Base-by-base conservation (phyloP, 2,329 filamentous ascomycete species). In the Fusarium anthophilum region DNA sequence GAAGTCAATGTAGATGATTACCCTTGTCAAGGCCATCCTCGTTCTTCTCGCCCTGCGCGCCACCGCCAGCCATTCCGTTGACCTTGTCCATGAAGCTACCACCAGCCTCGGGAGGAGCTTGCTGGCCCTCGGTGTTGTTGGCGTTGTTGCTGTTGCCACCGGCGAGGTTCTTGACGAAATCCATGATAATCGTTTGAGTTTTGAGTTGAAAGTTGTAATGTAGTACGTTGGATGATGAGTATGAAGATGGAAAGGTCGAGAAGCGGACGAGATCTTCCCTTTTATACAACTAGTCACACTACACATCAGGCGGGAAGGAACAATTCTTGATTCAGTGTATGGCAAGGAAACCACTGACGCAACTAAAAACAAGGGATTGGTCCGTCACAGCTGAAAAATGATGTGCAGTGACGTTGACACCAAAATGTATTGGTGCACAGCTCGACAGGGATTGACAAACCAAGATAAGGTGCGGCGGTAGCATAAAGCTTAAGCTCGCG, bases 21-120 rank as follows among this genome's bases (percentile, higher is more conserved):
- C 93, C 91, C 85, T 96, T 96, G 85, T 96, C 94, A 59, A 96
- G 89, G n/a, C 82, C 84, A 79, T 96, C 93, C 82, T 96, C 93
- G 77, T 95, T 93, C 89, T 94, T 91, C 88, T 96, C 94, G 80
- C 91, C 91, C 82, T 93, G 86, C 39, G 83, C 83, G 43, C 94
- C 94, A 60, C 94, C 94, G 41, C 94, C 94, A 26, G 92, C 92
- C 74, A 91, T 86, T 66, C 83, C 80, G 85, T 96, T 94, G 68
- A 95, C 59, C 85, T 93, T 94, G 84, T 92, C 88, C 80, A 90
- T 87, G 73, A 95, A 81, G 69, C 91, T 85, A 43, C 82, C 81
- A 72, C 76, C 83, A 83, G 77, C 56, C 63, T 72, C 65, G 26
- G 69, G 58, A 61, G 70, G 64, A 65, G 79, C 73, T 68, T 79